Percentiles rank a stretch among this genome's conserved stretches.
These are phyloP conservation scores for Phaffomyces thermotolerans DNA, from an alignment of 805 yeast species.

Conservation along the genomic window DNA sequence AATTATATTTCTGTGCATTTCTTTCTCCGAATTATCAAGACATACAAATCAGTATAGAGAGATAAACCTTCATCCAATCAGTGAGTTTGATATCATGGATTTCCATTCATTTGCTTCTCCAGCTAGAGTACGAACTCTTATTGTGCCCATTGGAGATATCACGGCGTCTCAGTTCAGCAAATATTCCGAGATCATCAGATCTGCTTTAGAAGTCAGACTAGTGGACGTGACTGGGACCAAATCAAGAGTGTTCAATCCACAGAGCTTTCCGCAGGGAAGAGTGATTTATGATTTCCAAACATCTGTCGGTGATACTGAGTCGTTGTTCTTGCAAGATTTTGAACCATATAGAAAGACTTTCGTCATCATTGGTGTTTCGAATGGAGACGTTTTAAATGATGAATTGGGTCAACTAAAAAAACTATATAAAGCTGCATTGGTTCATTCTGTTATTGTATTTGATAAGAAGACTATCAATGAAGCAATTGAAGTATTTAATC, in stretches of 20 bases:
- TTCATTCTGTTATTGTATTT: slow-evolving; percentile 49
- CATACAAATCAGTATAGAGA: not conserved
- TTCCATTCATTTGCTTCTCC: slow-evolving; percentile 51
- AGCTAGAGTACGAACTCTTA: slow-evolving; percentile 54
- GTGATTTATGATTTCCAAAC: slow-evolving; percentile 51
- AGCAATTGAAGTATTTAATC: slow-evolving; percentile 6
- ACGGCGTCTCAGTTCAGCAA: slow-evolving; percentile 28
- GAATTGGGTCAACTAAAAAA: slow-evolving; percentile 36
- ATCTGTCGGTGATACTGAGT: slow-evolving; percentile 42
- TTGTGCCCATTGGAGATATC: slow-evolving; percentile 60
- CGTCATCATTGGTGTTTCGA: slow-evolving; percentile 45
- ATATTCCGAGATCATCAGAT: slow-evolving; percentile 37
- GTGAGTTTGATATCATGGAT: slow-evolving; percentile 23
- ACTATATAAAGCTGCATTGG: slow-evolving; percentile 44
- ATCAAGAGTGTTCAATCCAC: slow-evolving; percentile 67
- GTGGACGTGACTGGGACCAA: slow-evolving; percentile 67
- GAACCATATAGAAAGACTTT: slow-evolving; percentile 84
- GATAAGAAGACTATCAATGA: slow-evolving; percentile 11
- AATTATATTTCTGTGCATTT: not conserved
- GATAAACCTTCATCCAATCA: too few species aligned
- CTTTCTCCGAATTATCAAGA: not conserved
- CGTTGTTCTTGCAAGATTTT: slow-evolving; percentile 71
- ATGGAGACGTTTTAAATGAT: slow-evolving; percentile 16
- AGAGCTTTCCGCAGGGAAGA: slow-evolving; percentile 73
- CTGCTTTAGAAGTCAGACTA: slow-evolving; percentile 57